Evolutionary conservation across 352 stramenopile genomes (phyloP), one percentile per base, ranked within the genome.

Genomic region (Phytophthora cryptogea): DNA sequence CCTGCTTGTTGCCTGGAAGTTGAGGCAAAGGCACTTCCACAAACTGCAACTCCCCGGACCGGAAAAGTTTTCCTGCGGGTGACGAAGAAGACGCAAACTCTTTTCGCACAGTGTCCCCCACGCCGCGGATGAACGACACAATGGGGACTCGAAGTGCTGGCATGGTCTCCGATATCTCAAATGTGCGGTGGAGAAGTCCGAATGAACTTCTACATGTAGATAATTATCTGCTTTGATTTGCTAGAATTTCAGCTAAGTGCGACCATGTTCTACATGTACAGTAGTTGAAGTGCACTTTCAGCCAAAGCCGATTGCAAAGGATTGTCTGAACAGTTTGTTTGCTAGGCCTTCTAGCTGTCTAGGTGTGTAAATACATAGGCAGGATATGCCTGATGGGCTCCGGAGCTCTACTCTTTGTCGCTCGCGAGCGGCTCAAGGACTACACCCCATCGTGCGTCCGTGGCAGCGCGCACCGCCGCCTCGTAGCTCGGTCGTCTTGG

Each of bases 361-460:
- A 55, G 11, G 59, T 58, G 53, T 62, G 53, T 64, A 65, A 69
- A 69, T 69, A 69, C 61, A 69, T 64, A 39, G 30, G 41, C 46
- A 59, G 45, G 45, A 32, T 32, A 28, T 54, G 27, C 36, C 43
- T 49, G 17, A 26, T 49, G 39, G 20, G 23, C 13, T 53, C 10
- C 48, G 20, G n/a, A 31, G 16, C 41, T 54, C 45, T 63, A 73
- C 1, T 73, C 54, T 30, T 73, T 63, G 45, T 71, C 40, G 8
- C 43, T 52, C 49, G 43, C 45, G 32, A 74, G 59, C 5, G 61
- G 62, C 39, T 74, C 61, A 17, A 74, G 63, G 5, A 74, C 46
- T 0, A 45, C 66, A 27, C 66, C 62, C 66, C 66, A 74, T 3
- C 66, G 61, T 36, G 55, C 56, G 30, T 74, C 66, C 1, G 40